Evolutionary conservation across 2,329 filamentous ascomycete species (phyloP), one percentile per base, ranked within the genome.

Genomic region (Cladophialophora chaetospira): DNA sequence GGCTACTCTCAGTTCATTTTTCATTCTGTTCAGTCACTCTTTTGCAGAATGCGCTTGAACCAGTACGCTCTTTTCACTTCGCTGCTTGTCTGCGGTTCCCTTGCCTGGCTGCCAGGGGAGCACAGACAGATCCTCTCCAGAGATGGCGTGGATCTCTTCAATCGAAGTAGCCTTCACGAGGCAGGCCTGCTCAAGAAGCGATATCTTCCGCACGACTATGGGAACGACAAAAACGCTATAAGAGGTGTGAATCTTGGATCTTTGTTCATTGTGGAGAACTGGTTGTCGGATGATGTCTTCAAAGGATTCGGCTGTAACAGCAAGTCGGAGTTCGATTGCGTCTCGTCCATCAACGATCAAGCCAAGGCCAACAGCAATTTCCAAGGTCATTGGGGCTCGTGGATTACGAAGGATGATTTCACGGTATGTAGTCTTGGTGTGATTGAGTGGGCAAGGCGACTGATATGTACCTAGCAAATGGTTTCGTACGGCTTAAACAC

Each of bases 241-340:
- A 77, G 80, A 8, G 81, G 81, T 28, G 81, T 83, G 54, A 83
- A 83, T 64, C 69, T 82, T 6, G 79, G 81, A 4, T 75, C 77
- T 0, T 72, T 77, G 21, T 82, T 83, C 63, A 66, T 83, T 51
- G 69, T 77, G 29, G 81, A 84, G 68, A 79, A 79, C 5, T 83
- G 81, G 81, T 79, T 83, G 65, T 75, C 75, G 43, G 61, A 63
- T 13, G 65, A 68, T 25, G 72, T 73, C 48, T 84, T 81, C 79
- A 67, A 58, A 15, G 63, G 61, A 15, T 80, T 82, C 65, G 79
- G 79, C 29, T 83, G 81, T 60, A 67, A 67, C 6, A 70, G 64
- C 1, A 64, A 71, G n/a, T 59, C 56, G 13, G 55, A 62, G 68
- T 82, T 80, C 61, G 80, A 82, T 67, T 84, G 81, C 64, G 77